phyloP scores from a whole-genome alignment of 1,284 basidiomycete genomes.

The Irpex lacteus region DNA sequence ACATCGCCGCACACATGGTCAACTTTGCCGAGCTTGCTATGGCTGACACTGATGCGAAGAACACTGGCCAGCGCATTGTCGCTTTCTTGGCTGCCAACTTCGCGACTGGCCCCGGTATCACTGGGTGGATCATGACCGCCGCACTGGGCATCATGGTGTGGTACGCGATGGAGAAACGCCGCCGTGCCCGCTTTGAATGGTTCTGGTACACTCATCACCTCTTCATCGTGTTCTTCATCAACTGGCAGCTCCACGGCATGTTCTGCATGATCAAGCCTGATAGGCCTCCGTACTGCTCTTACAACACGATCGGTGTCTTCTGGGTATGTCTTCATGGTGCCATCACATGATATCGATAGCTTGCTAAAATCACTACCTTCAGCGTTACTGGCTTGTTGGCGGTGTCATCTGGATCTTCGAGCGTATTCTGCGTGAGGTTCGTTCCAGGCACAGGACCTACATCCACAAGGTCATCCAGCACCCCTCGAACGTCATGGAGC shows the following conservation, averaged over 20 bases:
- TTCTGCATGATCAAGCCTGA: slow-evolving; percentile 95
- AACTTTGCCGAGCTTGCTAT: slow-evolving; percentile 75
- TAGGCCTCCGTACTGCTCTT: slow-evolving; percentile 80
- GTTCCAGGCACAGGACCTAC: slow-evolving; percentile 84
- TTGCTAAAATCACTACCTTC: slow-evolving; percentile 9
- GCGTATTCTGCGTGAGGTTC: slow-evolving; percentile 83
- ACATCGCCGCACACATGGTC: slow-evolving; percentile 76
- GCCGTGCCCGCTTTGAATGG: slow-evolving; percentile 71
- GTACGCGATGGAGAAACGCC: slow-evolving; percentile 78
- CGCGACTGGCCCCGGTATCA: slow-evolving; percentile 82
- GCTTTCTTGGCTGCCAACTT: slow-evolving; percentile 79
- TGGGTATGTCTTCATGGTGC: slow-evolving; percentile 55
- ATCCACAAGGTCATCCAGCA: slow-evolving; percentile 93
- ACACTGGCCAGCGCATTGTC: slow-evolving; percentile 50
- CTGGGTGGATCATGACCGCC: slow-evolving; percentile 88
- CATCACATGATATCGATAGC: neutral
- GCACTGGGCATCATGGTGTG: slow-evolving; percentile 75
- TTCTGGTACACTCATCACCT: slow-evolving; percentile 93
- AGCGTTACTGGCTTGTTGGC: slow-evolving; percentile 89
- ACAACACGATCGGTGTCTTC: slow-evolving; percentile 84
- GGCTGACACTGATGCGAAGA: slow-evolving; percentile 48
- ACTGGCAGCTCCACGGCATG: slow-evolving; percentile 92
- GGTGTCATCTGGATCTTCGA: slow-evolving; percentile 83
- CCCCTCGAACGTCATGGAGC: slow-evolving; percentile 85
- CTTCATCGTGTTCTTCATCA: slow-evolving; percentile 86